Conservation (phyloP, 805 yeast genomes). For the Saturnispora besseyi region DNA sequence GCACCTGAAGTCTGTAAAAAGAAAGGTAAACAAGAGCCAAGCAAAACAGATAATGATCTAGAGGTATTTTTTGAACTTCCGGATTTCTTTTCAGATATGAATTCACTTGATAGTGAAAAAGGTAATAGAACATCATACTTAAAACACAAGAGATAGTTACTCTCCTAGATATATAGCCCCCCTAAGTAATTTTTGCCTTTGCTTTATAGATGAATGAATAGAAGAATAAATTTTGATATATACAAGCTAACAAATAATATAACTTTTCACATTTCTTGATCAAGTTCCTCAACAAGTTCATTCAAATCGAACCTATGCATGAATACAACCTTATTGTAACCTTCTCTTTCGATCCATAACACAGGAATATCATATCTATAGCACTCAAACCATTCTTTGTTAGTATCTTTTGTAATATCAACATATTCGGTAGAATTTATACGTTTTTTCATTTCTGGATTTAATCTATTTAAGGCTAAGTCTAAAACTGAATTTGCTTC, state of each 20-base stretch:
- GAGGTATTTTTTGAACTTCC: constrained; percentile 11
- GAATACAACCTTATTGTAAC: constrained; percentile 42
- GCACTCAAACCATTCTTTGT: constrained; percentile 57
- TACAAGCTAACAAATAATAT: not conserved
- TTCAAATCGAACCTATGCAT: constrained; percentile 59
- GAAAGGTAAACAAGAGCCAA: not conserved
- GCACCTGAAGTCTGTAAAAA: not conserved
- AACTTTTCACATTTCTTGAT: constrained; percentile 23
- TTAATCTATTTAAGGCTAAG: constrained; percentile 30
- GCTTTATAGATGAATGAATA: not conserved
- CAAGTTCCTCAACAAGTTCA: constrained; percentile 45
- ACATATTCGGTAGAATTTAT: constrained; percentile 32
- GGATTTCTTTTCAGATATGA: constrained; percentile 12
- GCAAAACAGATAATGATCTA: not conserved
- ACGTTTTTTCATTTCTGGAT: constrained; percentile 17
- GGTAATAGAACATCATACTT: not conserved
- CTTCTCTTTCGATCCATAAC: constrained; percentile 51
- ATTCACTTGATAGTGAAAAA: constrained; percentile 7
- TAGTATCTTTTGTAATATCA: constrained; percentile 52
- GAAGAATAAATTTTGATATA: not conserved
- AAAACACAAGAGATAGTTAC: not conserved
- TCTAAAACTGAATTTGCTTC: constrained; percentile 48
- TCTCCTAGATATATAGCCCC: too few species aligned
- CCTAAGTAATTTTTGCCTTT: not conserved
- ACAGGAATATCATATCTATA: constrained; percentile 77